Conservation (phyloP, 768 basidiomycete species). For the Trametopsis cervina region DNA sequence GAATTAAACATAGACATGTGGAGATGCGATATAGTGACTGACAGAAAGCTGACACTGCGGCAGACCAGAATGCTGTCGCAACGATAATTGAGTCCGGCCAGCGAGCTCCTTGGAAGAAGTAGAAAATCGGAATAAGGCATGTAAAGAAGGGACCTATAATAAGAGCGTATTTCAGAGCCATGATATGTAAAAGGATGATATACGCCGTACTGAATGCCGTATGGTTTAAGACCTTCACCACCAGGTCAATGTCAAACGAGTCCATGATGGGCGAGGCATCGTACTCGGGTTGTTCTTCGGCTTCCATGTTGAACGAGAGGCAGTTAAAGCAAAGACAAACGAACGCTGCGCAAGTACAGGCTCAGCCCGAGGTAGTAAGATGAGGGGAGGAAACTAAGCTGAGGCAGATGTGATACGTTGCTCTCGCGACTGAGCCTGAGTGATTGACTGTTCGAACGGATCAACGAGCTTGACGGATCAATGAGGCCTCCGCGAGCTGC, state of each 20-base stretch:
- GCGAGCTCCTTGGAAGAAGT: constrained; percentile 60
- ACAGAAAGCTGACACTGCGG: constrained; percentile 62
- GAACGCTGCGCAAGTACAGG: constrained; percentile 13
- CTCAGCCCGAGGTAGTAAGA: constrained; percentile 14
- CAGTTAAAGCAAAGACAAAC: background rate
- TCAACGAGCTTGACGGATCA: too few species aligned
- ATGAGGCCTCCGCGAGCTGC: too few species aligned
- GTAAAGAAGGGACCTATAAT: constrained; percentile 82
- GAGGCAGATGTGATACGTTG: background rate
- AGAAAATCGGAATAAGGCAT: constrained; percentile 72
- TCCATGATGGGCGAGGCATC: constrained; percentile 57
- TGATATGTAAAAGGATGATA: background rate
- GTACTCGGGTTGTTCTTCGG: constrained; percentile 8
- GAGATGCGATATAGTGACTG: constrained; percentile 24
- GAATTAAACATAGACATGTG: background rate
- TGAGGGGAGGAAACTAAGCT: constrained; percentile 2
- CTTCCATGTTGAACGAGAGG: constrained; percentile 13
- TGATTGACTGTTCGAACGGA: too few species aligned
- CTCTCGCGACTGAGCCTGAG: background rate
- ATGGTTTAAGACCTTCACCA: constrained; percentile 71
- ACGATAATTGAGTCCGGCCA: constrained; percentile 46
- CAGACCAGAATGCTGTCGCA: constrained; percentile 46
- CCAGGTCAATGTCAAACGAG: constrained; percentile 65
- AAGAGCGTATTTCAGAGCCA: background rate
- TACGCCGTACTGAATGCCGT: constrained; percentile 61